phyloP scores from a whole-genome alignment of 495 filamentous ascomycete genomes.

The Polyplosphaeria fusca region DNA sequence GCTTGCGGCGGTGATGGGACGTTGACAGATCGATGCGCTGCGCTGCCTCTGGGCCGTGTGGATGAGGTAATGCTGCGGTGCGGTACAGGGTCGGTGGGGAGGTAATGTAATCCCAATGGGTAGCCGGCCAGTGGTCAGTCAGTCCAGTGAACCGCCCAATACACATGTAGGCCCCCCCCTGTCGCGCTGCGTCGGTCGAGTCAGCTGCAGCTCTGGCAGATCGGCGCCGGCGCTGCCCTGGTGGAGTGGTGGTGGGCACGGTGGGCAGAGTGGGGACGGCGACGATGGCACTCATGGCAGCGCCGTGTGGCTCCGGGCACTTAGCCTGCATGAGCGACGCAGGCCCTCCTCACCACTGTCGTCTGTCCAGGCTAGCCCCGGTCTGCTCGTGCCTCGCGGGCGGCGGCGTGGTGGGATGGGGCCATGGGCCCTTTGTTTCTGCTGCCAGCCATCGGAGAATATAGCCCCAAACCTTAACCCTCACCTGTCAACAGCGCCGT shows the following conservation, averaged over 20 bases:
- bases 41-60: background rate
- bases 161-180: slow-evolving; percentile 12
- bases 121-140: slow-evolving; percentile 5
- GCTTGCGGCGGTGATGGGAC: slow-evolving; percentile 7
- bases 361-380: slow-evolving; percentile 1
- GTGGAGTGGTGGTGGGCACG: background rate
- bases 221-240: slow-evolving; percentile 3
- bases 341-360: slow-evolving; percentile 16
- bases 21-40: slow-evolving; percentile 21
- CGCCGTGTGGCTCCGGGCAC: slow-evolving; percentile 8
- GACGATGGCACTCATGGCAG: slow-evolving; percentile 1
- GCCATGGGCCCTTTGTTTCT: slow-evolving; percentile 13
- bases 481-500: slow-evolving; percentile 24
- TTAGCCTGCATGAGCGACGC: background rate
- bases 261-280: background rate
- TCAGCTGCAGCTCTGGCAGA: slow-evolving; percentile 16
- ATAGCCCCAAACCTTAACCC: slow-evolving; percentile 29
- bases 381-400: slow-evolving; percentile 25
- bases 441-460: slow-evolving; percentile 16
- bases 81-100: background rate
- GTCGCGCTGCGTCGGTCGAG: slow-evolving; percentile 16
- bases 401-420: slow-evolving; percentile 12
- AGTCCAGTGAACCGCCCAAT: background rate
- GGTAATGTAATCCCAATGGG: slow-evolving; percentile 6
- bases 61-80: slow-evolving; percentile 2